Base-by-base conservation (phyloP, 345 rosid species). In the Gossypium thurberi region DNA sequence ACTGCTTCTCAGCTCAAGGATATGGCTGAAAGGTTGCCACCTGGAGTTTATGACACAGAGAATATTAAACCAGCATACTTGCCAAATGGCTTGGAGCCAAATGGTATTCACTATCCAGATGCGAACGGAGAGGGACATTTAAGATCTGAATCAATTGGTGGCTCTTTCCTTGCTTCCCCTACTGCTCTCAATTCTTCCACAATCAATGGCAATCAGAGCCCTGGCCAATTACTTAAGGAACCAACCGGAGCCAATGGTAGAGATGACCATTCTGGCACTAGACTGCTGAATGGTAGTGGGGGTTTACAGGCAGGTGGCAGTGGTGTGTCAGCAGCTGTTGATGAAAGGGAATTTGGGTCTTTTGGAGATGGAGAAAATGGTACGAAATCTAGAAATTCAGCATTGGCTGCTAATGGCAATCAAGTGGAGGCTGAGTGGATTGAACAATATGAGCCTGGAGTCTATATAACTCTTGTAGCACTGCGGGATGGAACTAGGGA, bases 401-500 rank as follows among this genome's bases (percentile, higher is more conserved):
- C 84, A 15, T 46, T 82, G 74, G 62, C 77, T 67, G 83, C 79
- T 63, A 85, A 81, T 69, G 84, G 47, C 46, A 81, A 77, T 77
- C 94, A 86, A 75, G 89, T 87, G 3, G 98, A 89, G 78, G 96
- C 99, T 0, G 99, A 92, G 79, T 87, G 99, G 98, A 95, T 87
- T 14, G 99, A 95, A 71, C 99, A 92, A 72, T 92, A 89, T 71
- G 99, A 95, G 78, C 88, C 94, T 33, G 98, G 99, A 74, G 98
- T 95, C 62, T 95, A 89, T 74, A 91, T 92, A 74, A 92, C 99
- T 64, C 90, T 95, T 9, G 83, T 91, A 77, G 91, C 94, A 23
- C 76, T 95, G 67, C 91, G 77, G 10, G 96, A 92, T 70, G 99
- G 99, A 81, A 91, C 97, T 20, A 92, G 98, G 80, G 99, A 92